phyloP scores from a whole-genome alignment of 2,329 filamentous ascomycete genomes.

The Fusarium nanum region DNA sequence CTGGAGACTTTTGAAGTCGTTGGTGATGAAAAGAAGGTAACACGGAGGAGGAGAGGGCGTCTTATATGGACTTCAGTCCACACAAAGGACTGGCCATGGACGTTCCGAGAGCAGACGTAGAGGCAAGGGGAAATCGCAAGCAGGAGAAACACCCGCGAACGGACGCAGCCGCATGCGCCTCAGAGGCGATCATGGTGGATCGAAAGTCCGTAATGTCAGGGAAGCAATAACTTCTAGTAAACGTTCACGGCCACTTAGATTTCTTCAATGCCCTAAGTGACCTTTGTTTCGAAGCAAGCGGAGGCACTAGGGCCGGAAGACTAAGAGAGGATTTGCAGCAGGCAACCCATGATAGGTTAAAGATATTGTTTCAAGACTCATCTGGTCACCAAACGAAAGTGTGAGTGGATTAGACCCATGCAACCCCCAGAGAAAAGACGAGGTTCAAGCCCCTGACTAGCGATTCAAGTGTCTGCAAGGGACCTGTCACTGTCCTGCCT shows the following conservation, averaged over 20 bases:
- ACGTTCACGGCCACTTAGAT: conserved; percentile 41
- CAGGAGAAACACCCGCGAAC: conserved; percentile 36
- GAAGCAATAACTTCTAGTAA: conserved; percentile 45
- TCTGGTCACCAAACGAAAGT: conserved; percentile 42
- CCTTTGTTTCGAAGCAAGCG: conserved; percentile 55
- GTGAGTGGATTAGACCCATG: conserved; percentile 40
- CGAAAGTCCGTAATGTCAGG: conserved; percentile 42
- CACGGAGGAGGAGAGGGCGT: conserved; percentile 27
- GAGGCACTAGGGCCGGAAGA: conserved; percentile 49
- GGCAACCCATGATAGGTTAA: conserved; percentile 48
- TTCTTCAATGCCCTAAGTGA: conserved; percentile 32
- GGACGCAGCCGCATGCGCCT: conserved; percentile 31
- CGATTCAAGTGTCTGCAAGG: conserved; percentile 34
- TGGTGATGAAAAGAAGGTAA: conserved; percentile 34
- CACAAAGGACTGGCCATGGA: conserved; percentile 36
- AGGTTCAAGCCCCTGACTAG: conserved; percentile 45
- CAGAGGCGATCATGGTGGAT: conserved; percentile 35
- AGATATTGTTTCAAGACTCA: conserved; percentile 46
- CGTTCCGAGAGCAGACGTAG: conserved; percentile 22
- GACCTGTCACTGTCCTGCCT: conserved; percentile 7
- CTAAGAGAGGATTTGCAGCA: conserved; percentile 34
- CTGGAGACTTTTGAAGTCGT: conserved; percentile 45
- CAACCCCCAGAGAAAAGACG: conserved; percentile 36
- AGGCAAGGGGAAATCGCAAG: conserved; percentile 25
- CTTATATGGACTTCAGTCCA: conserved; percentile 42